Evolutionary conservation across 2,329 filamentous ascomycete genomes (phyloP).

Genomic region (Ceratocystis destructans): DNA sequence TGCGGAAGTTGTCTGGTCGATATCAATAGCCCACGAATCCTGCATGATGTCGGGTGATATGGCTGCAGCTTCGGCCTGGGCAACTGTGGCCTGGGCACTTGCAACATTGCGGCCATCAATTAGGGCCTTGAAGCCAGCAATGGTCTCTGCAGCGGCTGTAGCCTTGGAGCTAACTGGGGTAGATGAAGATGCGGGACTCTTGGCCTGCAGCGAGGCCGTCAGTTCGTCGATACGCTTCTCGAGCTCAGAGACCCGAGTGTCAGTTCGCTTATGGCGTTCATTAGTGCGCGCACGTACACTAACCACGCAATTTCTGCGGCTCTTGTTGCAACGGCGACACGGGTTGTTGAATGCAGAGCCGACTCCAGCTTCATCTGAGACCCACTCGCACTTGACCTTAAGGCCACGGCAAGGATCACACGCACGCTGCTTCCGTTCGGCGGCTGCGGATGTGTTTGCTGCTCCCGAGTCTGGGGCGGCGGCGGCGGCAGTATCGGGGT

Average conservation of each 20-base stretch:
- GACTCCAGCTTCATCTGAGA: constrained; percentile 35
- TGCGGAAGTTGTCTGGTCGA: neutral
- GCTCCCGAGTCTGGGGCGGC: too few relatives aligned
- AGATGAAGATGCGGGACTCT: neutral
- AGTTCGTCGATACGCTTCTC: constrained; percentile 87
- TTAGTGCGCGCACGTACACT: constrained; percentile 48
- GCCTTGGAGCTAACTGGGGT: constrained; percentile 21
- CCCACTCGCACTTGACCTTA: constrained; percentile 76
- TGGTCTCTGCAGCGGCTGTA: constrained; percentile 19
- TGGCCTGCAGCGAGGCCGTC: constrained; percentile 61
- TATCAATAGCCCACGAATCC: constrained; percentile 23
- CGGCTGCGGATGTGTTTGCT: constrained; percentile 23
- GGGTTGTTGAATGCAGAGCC: constrained; percentile 37
- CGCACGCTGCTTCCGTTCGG: constrained; percentile 54
- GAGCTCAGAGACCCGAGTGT: constrained; percentile 75
- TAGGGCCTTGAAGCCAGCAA: constrained; percentile 20
- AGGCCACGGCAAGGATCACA: constrained; percentile 64
- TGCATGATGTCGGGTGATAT: constrained; percentile 21
- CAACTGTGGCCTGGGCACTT: neutral
- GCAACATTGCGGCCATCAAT: constrained; percentile 19
- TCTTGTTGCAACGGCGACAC: constrained; percentile 67
- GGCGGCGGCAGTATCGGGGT: neutral
- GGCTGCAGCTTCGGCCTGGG: constrained; percentile 8
- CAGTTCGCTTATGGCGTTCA: constrained; percentile 84
- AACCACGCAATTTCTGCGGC: constrained; percentile 61